These are phyloP conservation scores for Populus ilicifolia DNA, from an alignment of 345 rosid species.

Conservation along the genomic window DNA sequence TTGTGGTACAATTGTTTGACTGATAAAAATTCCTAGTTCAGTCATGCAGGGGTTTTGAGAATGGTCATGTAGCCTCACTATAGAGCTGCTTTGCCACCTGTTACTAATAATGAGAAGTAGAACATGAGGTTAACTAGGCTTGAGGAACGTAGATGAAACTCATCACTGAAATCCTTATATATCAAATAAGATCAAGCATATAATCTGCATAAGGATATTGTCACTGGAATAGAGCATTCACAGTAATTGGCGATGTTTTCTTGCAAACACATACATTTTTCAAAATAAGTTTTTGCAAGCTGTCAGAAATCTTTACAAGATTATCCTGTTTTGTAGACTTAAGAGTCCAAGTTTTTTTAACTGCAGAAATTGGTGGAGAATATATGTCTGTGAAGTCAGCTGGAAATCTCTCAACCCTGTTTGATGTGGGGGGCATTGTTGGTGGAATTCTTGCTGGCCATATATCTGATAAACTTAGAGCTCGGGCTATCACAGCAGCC, in stretches of 20 bases:
- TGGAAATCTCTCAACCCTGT: conserved; percentile 85
- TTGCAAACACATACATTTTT: neutral
- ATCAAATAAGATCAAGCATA: neutral
- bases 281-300: neutral
- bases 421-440: conserved; percentile 85
- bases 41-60: neutral
- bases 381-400: conserved; percentile 85
- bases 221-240: neutral
- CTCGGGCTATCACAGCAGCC: conserved; percentile 82
- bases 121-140: neutral
- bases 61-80: neutral
- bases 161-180: neutral
- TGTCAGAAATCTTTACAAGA: neutral
- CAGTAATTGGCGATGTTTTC: neutral
- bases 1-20: neutral
- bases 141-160: neutral
- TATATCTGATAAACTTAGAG: conserved; percentile 74
- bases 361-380: conserved; percentile 87
- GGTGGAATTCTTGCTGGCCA: conserved; percentile 87
- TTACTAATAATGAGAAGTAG: neutral
- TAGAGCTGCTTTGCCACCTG: neutral
- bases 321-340: neutral
- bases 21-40: neutral
- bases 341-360: too few species aligned
- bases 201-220: neutral